Evolutionary conservation across 352 stramenopile genomes (phyloP), one percentile per base, ranked within the genome.

Genomic region (Blastocystis sp.): DNA sequence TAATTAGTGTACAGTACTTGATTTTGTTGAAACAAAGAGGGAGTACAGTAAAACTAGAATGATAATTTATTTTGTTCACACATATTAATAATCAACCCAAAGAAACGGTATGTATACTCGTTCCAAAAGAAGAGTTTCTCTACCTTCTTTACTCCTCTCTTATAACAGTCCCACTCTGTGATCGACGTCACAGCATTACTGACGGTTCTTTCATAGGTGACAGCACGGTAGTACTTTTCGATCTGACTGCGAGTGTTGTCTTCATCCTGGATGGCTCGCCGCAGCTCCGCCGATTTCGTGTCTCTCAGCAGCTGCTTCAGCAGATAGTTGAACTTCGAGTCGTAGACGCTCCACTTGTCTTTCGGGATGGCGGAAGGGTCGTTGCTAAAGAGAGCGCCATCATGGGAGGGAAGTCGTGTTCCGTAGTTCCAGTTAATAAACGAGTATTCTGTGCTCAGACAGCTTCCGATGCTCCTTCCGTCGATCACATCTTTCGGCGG

Each of bases 11-110:
- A 78, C 5, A 75, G 6, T 75, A 13, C 13, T 20, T 78, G 66
- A 54, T 68, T 85, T 50, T 85, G 65, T 43, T 37, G 1, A 62
- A 65, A 85, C 43, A 85, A 13, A 26, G 8, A 18, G 37, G 30
- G 55, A 39, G 30, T 50, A 54, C 41, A 85, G 50, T 53, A 45
- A 45, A 68, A 85, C 73, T 85, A 85, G 73, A 85, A 85, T 9
- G 73, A 85, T 34, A 26, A 62, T 62, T 66, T 85, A 37, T 85
- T 66, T 50, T 85, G 73, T 24, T 85, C 73, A 85, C 73, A 85
- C 30, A 85, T 68, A 85, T 62, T 85, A 8, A 62, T 55, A 47
- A 85, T 85, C 11, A 45, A 47, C 18, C 20, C 39, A 47, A 85
- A 85, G 73, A 66, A 85, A 26, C 47, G 20, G 26, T 69, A 85